phyloP scores from a whole-genome alignment of 129 eudicot species.

The Chrysanthemum lavandulifolium region DNA sequence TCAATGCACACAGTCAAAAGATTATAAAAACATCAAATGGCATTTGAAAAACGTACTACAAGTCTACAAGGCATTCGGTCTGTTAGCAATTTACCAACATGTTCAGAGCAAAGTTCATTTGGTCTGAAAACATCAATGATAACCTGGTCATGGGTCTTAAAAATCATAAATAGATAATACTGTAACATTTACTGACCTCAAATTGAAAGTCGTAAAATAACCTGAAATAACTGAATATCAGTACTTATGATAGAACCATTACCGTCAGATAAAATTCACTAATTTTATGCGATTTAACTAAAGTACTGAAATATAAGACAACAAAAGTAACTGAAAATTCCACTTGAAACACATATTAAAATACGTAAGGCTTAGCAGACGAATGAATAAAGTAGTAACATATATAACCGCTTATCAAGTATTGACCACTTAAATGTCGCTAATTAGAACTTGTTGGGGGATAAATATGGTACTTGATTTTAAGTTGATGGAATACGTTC shows the following conservation, averaged over 20 bases:
- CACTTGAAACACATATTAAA: background rate
- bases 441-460: too few relatives aligned
- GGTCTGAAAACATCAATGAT: background rate
- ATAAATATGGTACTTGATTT: too few relatives aligned
- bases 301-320: background rate
- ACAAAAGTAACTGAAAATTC: background rate
- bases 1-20: background rate
- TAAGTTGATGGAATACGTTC: too few relatives aligned
- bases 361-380: too few relatives aligned
- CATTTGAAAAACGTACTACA: background rate
- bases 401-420: background rate
- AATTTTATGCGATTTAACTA: background rate
- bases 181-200: background rate
- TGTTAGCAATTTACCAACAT: background rate
- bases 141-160: too few relatives aligned
- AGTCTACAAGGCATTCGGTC: background rate
- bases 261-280: background rate
- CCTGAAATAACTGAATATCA: background rate
- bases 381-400: too few relatives aligned
- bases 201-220: background rate
- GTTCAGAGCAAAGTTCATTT: background rate
- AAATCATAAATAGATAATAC: too few relatives aligned
- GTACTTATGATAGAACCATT: background rate
- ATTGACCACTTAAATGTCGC: background rate
- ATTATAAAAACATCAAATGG: background rate